Percentiles rank a stretch among this genome's conserved stretches.
phyloP scores from a whole-genome alignment of 1,284 basidiomycete species.

The Mixia osmundae region DNA sequence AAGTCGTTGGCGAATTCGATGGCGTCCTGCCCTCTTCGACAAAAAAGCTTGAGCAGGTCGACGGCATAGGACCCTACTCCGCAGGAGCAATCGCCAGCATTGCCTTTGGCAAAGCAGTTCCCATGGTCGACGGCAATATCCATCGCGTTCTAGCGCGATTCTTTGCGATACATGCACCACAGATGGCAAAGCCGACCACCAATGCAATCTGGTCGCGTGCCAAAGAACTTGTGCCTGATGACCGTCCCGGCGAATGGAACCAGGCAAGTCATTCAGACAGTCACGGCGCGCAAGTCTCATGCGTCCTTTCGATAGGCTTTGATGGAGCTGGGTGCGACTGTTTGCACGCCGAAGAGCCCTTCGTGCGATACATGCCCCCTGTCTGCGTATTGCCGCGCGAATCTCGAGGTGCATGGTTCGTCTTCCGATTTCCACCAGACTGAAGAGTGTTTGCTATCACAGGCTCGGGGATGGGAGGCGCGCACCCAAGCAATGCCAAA shows the following conservation, averaged over 20 bases:
- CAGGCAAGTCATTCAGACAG: too few species aligned
- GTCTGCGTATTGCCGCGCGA: conserved; percentile 39
- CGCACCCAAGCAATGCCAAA: conserved; percentile 7
- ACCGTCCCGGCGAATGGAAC: conserved; percentile 11
- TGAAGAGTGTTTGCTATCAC: too few species aligned
- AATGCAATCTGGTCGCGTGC: conserved; percentile 65
- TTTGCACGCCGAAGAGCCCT: conserved; percentile 65
- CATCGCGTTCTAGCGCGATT: conserved; percentile 56
- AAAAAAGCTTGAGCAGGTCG: conserved; percentile 40
- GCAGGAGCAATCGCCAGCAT: conserved; percentile 74
- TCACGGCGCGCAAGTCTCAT: background rate
- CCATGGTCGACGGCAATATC: conserved; percentile 85
- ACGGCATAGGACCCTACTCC: conserved; percentile 16
- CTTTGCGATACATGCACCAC: conserved; percentile 53
- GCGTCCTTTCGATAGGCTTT: conserved; percentile 14
- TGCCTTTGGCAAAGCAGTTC: conserved; percentile 56
- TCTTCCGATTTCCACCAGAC: background rate
- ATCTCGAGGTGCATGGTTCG: conserved; percentile 23
- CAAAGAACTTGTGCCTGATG: conserved; percentile 33
- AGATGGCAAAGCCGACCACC: conserved; percentile 49
- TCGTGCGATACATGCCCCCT: conserved; percentile 49
- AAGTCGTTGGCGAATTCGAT: conserved; percentile 38
- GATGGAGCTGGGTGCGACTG: conserved; percentile 47
- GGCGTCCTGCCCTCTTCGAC: conserved; percentile 58
- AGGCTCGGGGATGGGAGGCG: too few species aligned